A percentile compares a stretch with the other conserved stretches of the same genome.
Conservation (phyloP, 2,329 filamentous ascomycete species). For the Sporothrix globosa region DNA sequence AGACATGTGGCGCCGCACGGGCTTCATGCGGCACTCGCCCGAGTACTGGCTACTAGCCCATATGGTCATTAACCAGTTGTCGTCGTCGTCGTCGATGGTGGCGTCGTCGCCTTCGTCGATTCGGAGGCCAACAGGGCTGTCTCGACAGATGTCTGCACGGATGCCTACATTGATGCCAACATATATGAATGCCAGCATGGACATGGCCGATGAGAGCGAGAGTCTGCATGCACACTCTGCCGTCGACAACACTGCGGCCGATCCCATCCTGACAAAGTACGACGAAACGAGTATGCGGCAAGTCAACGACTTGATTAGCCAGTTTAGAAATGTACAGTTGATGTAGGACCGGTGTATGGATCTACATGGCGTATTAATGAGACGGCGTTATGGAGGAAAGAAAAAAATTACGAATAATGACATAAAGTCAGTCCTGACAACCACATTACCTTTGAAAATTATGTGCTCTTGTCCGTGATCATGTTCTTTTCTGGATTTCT, state of each 20-base stretch:
- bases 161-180: no score
- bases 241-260: neutral
- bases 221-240: neutral
- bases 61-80: constrained; percentile 15
- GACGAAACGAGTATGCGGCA: constrained; percentile 31
- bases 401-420: neutral
- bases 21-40: constrained; percentile 28
- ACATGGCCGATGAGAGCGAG: no score
- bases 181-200: no score
- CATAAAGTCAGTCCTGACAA: neutral
- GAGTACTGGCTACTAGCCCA: constrained; percentile 32
- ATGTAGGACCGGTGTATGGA: neutral
- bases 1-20: constrained; percentile 27
- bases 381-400: neutral
- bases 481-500: no score
- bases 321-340: constrained; percentile 21
- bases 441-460: neutral
- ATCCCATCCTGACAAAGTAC: constrained; percentile 25
- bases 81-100: neutral
- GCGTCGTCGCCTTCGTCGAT: no score
- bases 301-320: constrained; percentile 25
- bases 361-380: no score
- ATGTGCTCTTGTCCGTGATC: neutral
- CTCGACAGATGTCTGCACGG: no score
- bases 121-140: no score